Evolutionary conservation across 1,139 yeast genomes (phyloP).

Genomic region (Geotrichum aggregatum): DNA sequence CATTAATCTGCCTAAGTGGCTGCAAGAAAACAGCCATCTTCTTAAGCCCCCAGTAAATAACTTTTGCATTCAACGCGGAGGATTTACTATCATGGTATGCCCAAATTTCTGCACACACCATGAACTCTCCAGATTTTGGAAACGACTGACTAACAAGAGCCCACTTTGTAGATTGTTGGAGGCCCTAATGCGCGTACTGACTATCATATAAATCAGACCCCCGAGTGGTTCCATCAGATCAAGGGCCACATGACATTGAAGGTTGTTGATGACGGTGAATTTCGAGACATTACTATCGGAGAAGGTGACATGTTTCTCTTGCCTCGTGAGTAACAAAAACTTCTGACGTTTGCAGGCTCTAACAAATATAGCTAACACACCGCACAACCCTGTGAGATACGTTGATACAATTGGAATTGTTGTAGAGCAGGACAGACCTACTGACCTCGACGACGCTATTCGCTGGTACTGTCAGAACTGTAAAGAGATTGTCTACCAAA

Average conservation of each 20-base stretch:
- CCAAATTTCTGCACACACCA: neutral
- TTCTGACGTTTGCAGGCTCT: neutral
- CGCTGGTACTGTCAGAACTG: slow-evolving; percentile 86
- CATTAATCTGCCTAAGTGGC: slow-evolving; percentile 75
- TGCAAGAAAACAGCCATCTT: slow-evolving; percentile 66
- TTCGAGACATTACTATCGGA: slow-evolving; percentile 65
- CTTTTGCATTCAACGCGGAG: slow-evolving; percentile 84
- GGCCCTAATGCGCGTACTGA: slow-evolving; percentile 94
- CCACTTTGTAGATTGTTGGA: slow-evolving; percentile 54
- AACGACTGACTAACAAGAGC: neutral
- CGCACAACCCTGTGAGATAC: slow-evolving; percentile 87
- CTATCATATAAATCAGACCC: slow-evolving; percentile 89
- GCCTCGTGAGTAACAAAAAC: slow-evolving; percentile 43
- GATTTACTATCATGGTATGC: slow-evolving; percentile 79
- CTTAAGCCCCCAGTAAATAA: slow-evolving; percentile 91
- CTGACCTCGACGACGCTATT: slow-evolving; percentile 59
- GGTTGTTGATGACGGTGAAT: slow-evolving; percentile 79
- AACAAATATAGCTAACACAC: slow-evolving; percentile 52
- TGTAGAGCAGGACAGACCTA: slow-evolving; percentile 89
- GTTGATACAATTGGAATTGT: slow-evolving; percentile 85
- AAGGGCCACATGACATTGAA: slow-evolving; percentile 81
- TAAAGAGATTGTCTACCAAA: slow-evolving; percentile 59
- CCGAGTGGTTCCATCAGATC: slow-evolving; percentile 86
- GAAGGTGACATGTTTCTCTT: slow-evolving; percentile 87
- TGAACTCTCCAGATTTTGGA: neutral